Evolutionary conservation across 2,329 filamentous ascomycete genomes (phyloP), one percentile per base, ranked within the genome.

Genomic region (Berkeleyomyces basicola): DNA sequence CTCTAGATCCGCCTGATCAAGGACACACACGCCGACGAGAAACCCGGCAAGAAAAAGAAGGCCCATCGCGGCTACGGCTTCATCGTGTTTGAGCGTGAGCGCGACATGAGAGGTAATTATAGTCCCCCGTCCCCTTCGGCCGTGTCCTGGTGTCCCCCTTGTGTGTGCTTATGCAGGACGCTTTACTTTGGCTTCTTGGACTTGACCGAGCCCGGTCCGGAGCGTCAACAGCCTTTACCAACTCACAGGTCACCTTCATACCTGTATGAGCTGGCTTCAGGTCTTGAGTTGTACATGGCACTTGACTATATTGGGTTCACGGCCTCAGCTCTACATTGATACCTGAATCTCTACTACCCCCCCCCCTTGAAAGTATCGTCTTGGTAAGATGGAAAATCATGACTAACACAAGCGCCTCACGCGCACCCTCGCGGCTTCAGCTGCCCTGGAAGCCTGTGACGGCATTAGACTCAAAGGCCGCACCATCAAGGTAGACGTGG

Each of bases 51-150:
- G 75, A 85, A 88, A 71, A 86, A 86, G 71, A 90, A 90, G 76
- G 77, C 85, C 59, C 88, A 95, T 71, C 82, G 86, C 70, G 93
- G 93, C 66, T 99, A 99, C 74, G 93, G 90, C 66, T 99, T 99
- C 72, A 87, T 99, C 68, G 89, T 97, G 62, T 99, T 92, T 72
- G 92, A 97, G 75, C 86, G 89, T 73, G 93, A 97, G 76, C 91
- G 92, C 75, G 93, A 97, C 73, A 96, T 97, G 91, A 95, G 95
- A 90, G 90, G 91, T 96, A 95, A 83, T 61, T 65, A 63, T 65
- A 75, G 74, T 72, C 71, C 72, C 73, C 76, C 67, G 57, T 58
- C 64, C 53, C 59, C 55, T 53, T 58, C 37, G 36, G 37, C 33
- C 36, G 62, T 60, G 43, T 44, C 58, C 62, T 72, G 69, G 71